Percentiles rank a stretch among this genome's conserved stretches.
These are phyloP conservation scores for Solanum chacoense DNA, from an alignment of 305 asterid genomes.

Conservation along the genomic window DNA sequence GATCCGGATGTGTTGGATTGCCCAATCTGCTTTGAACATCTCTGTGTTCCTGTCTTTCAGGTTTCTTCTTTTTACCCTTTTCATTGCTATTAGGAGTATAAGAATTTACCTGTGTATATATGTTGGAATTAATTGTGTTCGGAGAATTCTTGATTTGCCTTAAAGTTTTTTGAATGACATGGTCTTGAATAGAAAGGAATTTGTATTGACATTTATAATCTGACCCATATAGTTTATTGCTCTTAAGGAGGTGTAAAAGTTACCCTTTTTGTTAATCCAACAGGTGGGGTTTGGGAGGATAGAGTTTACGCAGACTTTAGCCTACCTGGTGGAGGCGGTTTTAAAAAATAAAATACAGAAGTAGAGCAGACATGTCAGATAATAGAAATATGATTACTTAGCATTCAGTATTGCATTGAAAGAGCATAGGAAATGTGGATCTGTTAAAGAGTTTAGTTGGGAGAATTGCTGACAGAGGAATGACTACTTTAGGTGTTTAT, in stretches of 20 bases:
- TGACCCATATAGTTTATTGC: background rate
- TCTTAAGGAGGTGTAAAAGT: background rate
- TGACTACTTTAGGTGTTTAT: background rate
- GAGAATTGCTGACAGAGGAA: background rate
- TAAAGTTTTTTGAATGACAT: background rate
- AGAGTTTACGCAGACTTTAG: background rate
- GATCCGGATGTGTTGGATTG: constrained; percentile 56
- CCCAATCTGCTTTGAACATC: constrained; percentile 41
- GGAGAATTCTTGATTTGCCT: background rate
- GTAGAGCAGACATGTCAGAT: background rate
- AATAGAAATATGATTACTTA: background rate
- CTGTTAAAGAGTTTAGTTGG: background rate
- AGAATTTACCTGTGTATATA: background rate
- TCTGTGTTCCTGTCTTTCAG: constrained; percentile 50
- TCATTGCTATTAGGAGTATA: background rate
- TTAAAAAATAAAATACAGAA: background rate
- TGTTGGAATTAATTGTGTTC: background rate
- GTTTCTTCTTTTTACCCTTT: constrained; percentile 10
- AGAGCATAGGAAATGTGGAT: background rate
- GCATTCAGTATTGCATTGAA: background rate
- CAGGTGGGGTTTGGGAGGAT: background rate
- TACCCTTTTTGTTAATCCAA: background rate
- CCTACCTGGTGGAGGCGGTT: background rate
- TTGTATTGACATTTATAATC: background rate
- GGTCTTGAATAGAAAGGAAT: background rate